Percentiles rank a stretch among this genome's conserved stretches.
Conservation (phyloP, 2,329 filamentous ascomycete genomes). For the Fusarium sp. region DNA sequence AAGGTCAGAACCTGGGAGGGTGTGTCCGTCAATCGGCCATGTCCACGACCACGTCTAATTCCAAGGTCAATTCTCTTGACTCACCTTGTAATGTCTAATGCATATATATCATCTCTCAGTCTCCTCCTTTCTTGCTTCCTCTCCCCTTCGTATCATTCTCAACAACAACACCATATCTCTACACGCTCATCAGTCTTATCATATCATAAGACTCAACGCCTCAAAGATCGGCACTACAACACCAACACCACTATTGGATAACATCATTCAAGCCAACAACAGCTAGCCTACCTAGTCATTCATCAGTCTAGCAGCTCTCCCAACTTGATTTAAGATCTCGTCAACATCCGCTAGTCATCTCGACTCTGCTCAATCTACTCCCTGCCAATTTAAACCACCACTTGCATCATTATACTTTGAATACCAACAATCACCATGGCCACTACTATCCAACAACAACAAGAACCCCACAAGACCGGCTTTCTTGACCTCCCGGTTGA, state of each 20-base stretch:
- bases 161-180: neutral
- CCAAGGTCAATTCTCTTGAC: conserved; percentile 14
- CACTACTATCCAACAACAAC: conserved; percentile 29
- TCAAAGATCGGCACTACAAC: conserved; percentile 31
- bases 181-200: conserved; percentile 13
- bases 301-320: conserved; percentile 17
- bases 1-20: conserved; percentile 11
- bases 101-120: conserved; percentile 17
- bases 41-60: conserved; percentile 17
- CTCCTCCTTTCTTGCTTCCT: conserved; percentile 5
- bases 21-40: conserved; percentile 20
- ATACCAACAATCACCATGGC: conserved; percentile 35
- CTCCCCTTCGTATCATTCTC: conserved; percentile 7
- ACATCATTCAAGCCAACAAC: conserved; percentile 9
- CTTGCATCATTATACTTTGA: neutral
- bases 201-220: conserved; percentile 13
- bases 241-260: conserved; percentile 21
- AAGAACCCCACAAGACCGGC: conserved; percentile 32
- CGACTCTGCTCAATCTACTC: conserved; percentile 2
- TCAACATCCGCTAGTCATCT: conserved; percentile 3
- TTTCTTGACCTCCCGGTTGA: conserved; percentile 57
- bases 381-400: neutral
- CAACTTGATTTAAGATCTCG: conserved; percentile 22
- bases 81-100: conserved; percentile 19
- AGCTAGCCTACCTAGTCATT: conserved; percentile 2